These are phyloP conservation scores for Capsicum pubescens DNA, from an alignment of 257 asterid genomes.

Conservation along the genomic window DNA sequence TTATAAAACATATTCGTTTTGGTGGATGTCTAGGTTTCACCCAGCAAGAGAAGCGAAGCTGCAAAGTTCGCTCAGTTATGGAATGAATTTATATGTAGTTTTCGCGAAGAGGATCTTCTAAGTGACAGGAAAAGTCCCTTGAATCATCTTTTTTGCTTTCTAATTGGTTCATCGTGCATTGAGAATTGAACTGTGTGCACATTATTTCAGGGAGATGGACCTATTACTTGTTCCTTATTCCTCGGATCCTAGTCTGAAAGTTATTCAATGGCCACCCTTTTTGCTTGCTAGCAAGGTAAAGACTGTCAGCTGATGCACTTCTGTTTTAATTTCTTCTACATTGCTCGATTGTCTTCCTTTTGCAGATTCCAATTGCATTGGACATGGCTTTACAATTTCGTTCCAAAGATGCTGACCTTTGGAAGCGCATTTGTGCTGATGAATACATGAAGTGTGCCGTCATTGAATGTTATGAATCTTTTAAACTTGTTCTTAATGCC, in stretches of 20 bases:
- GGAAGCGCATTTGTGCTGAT: slow-evolving; percentile 91
- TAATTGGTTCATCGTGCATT: slow-evolving; percentile 11
- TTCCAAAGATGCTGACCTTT: slow-evolving; percentile 88
- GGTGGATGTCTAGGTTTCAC: slow-evolving; percentile 53
- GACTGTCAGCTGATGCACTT: slow-evolving; percentile 31
- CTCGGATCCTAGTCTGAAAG: slow-evolving; percentile 82
- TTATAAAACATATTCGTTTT: slow-evolving; percentile 20
- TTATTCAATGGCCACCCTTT: slow-evolving; percentile 98
- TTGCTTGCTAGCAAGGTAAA: slow-evolving; percentile 96
- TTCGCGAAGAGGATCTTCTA: slow-evolving; percentile 97
- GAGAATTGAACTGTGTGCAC: slow-evolving; percentile 44
- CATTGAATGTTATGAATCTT: slow-evolving; percentile 92
- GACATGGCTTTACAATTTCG: slow-evolving; percentile 97
- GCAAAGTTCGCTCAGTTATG: slow-evolving; percentile 96
- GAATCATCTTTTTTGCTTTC: slow-evolving; percentile 31
- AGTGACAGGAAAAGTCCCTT: slow-evolving; percentile 75
- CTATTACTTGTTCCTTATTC: slow-evolving; percentile 96
- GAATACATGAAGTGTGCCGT: slow-evolving; percentile 95
- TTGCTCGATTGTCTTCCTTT: slow-evolving; percentile 40
- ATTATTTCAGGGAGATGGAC: slow-evolving; percentile 95
- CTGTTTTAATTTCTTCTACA: slow-evolving; percentile 21
- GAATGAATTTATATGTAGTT: slow-evolving; percentile 93
- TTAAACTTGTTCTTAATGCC: slow-evolving; percentile 77
- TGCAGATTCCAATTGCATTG: slow-evolving; percentile 91
- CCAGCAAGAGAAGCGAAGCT: slow-evolving; percentile 91